Conservation (phyloP, 108 stramenopile species). For the Cyclotella kingstonii region DNA sequence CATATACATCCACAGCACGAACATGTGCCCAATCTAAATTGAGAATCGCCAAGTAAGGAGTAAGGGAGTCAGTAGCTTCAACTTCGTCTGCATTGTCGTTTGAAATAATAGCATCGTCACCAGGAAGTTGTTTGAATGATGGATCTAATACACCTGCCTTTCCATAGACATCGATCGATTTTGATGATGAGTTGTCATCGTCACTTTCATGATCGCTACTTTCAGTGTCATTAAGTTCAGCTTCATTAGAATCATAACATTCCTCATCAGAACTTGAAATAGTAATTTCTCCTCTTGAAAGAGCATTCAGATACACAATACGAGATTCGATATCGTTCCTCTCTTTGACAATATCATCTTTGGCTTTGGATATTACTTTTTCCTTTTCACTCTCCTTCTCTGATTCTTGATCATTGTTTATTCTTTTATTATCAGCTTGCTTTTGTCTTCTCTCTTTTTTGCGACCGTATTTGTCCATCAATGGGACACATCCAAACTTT, state of each 20-base stretch:
- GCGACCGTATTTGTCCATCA: constrained; percentile 71
- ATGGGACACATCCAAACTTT: constrained; percentile 52
- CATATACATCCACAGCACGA: constrained; percentile 87
- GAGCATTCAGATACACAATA: constrained; percentile 90
- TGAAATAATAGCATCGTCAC: constrained; percentile 28
- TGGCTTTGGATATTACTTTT: constrained; percentile 6
- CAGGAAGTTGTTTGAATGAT: constrained; percentile 33
- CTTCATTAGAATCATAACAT: constrained; percentile 41
- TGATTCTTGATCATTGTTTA: constrained; percentile 25
- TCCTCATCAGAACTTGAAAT: constrained; percentile 59
- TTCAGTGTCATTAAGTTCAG: constrained; percentile 29
- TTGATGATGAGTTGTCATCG: constrained; percentile 23
- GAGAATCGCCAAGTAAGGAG: constrained; percentile 74
- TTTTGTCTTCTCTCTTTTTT: constrained; percentile 46
- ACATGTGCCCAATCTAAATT: constrained; percentile 93
- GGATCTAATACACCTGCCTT: constrained; percentile 77
- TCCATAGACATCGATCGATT: constrained; percentile 62
- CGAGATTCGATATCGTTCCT: constrained; percentile 72
- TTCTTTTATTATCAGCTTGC: constrained; percentile 19
- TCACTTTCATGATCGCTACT: constrained; percentile 48
- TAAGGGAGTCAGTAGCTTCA: constrained; percentile 54
- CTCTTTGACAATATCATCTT: constrained; percentile 20
- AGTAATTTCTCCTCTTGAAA: constrained; percentile 89
- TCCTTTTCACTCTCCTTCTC: constrained; percentile 2
- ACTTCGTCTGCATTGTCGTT: constrained; percentile 51